Base-by-base conservation (phyloP, 2,329 filamentous ascomycete genomes). In the Graphium sp. region DNA sequence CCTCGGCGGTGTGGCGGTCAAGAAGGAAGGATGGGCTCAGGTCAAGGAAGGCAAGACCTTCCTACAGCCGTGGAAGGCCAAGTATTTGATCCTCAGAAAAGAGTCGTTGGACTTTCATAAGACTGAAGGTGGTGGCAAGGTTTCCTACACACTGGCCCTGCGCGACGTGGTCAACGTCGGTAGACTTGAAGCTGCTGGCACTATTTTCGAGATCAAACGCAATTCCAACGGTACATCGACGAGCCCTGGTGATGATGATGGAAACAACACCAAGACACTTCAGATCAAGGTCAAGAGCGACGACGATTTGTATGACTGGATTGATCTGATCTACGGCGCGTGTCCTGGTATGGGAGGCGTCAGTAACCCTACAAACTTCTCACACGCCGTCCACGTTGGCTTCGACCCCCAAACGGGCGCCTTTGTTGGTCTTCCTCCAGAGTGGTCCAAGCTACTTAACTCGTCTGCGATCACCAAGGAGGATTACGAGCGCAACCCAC, bases 301-400 rank as follows among this genome's bases (percentile, higher is more conserved):
- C 45, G 87, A 93, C 46, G 89, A 98, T 41, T 73, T 98, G 30
- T 98, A 98, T 52, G 84, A 92, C 44, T 98, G 89, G 89, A 93
- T 95, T 44, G 89, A 98, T 52, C 82, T 85, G 49, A 91, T 98
- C 39, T 95, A 95, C 49, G 84, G 87, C 41, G 78, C 87, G 38
- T 95, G 87, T 50, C 89, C 89, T 12, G 87, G 83, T 36, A 93
- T 95, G 83, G 85, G 89, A 35, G 89, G 89, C 41, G 89, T 98
- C 32, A 94, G 87, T 56, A 94, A 95, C 52, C 89, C 89, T 5
- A 95, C 89, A 39, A 94, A 95, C 58, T 98, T 98, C 58, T 84
- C 80, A 15, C 89, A 98, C 49, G 79, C 85, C 26, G 85, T 98
- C 15, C 89, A 98, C 49, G 89, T 98, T 39, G 89, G 89, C 34